Evolutionary conservation across 257 asterid species (phyloP), one percentile per base, ranked within the genome.

Genomic region (Coffea canephora): DNA sequence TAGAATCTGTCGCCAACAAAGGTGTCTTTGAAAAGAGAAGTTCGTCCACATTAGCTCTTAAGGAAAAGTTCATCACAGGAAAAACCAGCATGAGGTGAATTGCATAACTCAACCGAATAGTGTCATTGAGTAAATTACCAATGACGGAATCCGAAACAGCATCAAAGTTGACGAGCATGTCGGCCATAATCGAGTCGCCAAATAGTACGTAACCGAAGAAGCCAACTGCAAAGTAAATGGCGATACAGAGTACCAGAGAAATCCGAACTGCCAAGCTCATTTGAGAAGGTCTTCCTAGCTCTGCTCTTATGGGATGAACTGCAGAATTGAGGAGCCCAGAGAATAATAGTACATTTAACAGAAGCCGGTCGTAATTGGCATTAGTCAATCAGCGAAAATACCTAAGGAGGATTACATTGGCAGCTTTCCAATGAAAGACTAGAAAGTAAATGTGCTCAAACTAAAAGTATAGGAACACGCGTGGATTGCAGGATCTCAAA

Each of bases 281-380:
- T 23, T 91, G 94, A n/a, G 97, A 87, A 41, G 97, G 97, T 80
- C 91, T 90, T 21, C 92, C 95, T 6, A 94, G 91, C 90, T 96
- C 99, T 14, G 98, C 96, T 87, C 99, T 92, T n/a, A 92, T 85
- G 0, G 99, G 99, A 88, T 96, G 99, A 84, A 94, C 99, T 96
- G 97, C 88, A 83, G 46, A 69, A 23, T 57, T 41, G 41, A 77
- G 74, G 55, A 48, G 39, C 10, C 69, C 21, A 73, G 21, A 79
- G 8, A 7, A 34, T 67, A 70, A 23, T 39, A 54, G 14, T 5
- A 21, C 3, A 16, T 34, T 73, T 65, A 76, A 34, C 21, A 21
- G 36, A 36, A 69, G 18, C 21, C 19, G 50, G 23, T 46, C 12
- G 3, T 14, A 69, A 12, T 54, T 16, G 14, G 8, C 21, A 54